Evolutionary conservation across 1,284 basidiomycete genomes (phyloP).

Genomic region (Filobasidium uniguttulatum): DNA sequence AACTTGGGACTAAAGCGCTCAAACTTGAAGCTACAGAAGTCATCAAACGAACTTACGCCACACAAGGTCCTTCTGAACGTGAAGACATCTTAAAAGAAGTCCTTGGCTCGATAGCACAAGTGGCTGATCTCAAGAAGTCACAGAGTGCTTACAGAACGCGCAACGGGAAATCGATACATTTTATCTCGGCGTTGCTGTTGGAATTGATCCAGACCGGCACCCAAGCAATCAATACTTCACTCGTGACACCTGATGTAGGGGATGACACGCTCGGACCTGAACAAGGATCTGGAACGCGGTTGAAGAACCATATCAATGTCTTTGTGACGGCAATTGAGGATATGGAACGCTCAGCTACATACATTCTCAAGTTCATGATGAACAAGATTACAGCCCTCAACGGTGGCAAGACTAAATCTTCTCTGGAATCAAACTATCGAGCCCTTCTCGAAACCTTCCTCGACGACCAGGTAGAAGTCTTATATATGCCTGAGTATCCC

Average conservation of each 20-base stretch:
- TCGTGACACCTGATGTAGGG: neutral
- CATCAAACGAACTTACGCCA: constrained; percentile 75
- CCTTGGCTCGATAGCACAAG: constrained; percentile 68
- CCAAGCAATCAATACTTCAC: constrained; percentile 47
- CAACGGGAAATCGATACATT: constrained; percentile 60
- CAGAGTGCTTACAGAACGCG: constrained; percentile 64
- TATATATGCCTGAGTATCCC: constrained; percentile 95
- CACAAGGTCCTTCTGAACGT: constrained; percentile 64
- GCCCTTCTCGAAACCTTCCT: constrained; percentile 80
- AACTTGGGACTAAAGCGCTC: constrained; percentile 54
- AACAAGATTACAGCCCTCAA: constrained; percentile 41
- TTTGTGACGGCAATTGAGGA: constrained; percentile 2
- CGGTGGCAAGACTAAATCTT: neutral
- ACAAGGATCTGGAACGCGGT: too few species aligned
- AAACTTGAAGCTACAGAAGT: constrained; percentile 67
- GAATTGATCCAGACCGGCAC: constrained; percentile 92
- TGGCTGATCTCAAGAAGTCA: constrained; percentile 75
- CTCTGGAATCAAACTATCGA: constrained; percentile 67
- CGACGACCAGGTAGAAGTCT: constrained; percentile 69
- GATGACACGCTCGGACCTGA: neutral
- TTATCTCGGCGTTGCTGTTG: constrained; percentile 77
- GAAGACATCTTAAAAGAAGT: constrained; percentile 96
- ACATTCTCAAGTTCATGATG: constrained; percentile 21
- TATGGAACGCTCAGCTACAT: constrained; percentile 6
- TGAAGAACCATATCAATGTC: neutral